phyloP scores from a whole-genome alignment of 352 stramenopile species.

The Globisporangium alternatum region DNA sequence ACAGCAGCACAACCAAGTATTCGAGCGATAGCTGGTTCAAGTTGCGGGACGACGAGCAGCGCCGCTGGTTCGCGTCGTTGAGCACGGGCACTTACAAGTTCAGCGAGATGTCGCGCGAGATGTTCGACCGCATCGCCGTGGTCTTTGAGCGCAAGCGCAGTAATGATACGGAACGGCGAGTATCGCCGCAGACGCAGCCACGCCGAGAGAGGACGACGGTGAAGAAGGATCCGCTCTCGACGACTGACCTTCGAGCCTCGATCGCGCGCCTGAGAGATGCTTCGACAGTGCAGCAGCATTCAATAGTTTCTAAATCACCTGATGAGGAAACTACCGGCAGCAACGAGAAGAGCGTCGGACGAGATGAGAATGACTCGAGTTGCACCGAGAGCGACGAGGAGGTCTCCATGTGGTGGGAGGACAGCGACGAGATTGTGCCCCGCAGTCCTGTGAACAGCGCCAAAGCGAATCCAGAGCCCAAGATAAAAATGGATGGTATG shows the following conservation, averaged over 20 bases:
- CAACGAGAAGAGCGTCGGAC: not conserved
- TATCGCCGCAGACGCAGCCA: not conserved
- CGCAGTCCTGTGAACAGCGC: not conserved
- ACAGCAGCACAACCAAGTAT: not conserved
- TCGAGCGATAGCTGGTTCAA: slow-evolving; percentile 5
- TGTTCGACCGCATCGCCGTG: not conserved
- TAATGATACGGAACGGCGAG: not conserved
- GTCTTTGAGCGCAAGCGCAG: not conserved
- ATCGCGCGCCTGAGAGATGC: not conserved
- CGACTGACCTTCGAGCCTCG: not conserved
- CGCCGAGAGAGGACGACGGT: not conserved
- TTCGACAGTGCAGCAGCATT: not conserved
- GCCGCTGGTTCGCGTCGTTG: slow-evolving; percentile 6
- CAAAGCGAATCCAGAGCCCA: not conserved
- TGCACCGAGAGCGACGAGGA: slow-evolving; percentile 2
- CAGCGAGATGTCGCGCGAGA: not conserved
- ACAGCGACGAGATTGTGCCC: not conserved
- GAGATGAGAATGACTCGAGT: not conserved
- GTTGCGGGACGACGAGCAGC: not conserved
- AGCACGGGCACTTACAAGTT: not conserved
- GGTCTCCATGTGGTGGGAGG: not conserved
- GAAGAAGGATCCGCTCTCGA: not conserved
- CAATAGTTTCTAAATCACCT: no score
- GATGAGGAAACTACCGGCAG: not conserved
- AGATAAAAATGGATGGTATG: not conserved